A percentile compares a stretch with the other conserved stretches of the same genome.
phyloP scores from a whole-genome alignment of 441 rosid species.

The Populus tomentosa region DNA sequence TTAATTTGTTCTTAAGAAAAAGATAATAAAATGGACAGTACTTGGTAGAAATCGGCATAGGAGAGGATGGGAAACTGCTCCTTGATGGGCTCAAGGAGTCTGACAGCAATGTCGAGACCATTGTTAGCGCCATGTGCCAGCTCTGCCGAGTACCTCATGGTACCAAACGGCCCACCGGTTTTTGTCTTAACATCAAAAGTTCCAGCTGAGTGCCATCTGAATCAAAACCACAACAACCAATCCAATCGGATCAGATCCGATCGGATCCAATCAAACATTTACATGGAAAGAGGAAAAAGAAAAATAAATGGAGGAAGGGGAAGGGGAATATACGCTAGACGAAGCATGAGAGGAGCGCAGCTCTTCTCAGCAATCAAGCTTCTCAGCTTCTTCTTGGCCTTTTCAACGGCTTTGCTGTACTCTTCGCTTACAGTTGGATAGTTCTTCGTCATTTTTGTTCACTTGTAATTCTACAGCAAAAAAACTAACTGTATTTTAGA shows the following conservation, averaged over 20 bases:
- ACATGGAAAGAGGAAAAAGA: background rate
- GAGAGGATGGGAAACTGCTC: conserved; percentile 68
- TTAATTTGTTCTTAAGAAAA: background rate
- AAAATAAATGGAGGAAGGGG: background rate
- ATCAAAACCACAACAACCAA: conserved; percentile 1
- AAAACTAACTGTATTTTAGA: too few relatives aligned
- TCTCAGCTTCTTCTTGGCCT: conserved; percentile 81
- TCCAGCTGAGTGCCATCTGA: conserved; percentile 98
- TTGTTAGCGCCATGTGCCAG: conserved; percentile 77
- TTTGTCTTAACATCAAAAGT: conserved; percentile 68
- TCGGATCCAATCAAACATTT: background rate
- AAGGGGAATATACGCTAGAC: conserved; percentile 63
- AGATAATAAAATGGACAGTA: background rate
- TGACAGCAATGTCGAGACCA: conserved; percentile 76
- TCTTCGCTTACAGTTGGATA: conserved; percentile 81
- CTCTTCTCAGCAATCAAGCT: conserved; percentile 83
- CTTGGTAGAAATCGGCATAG: conserved; percentile 83
- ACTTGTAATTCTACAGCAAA: background rate
- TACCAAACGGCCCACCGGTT: conserved; percentile 94
- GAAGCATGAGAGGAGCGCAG: conserved; percentile 94
- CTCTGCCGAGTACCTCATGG: conserved; percentile 65
- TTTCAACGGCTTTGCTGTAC: conserved; percentile 73
- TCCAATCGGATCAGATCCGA: background rate
- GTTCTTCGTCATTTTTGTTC: conserved; percentile 58
- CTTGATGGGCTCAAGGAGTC: conserved; percentile 77